Evolutionary conservation across 306 rosid species (phyloP).

Genomic region (Hippophae gyantsensis): DNA sequence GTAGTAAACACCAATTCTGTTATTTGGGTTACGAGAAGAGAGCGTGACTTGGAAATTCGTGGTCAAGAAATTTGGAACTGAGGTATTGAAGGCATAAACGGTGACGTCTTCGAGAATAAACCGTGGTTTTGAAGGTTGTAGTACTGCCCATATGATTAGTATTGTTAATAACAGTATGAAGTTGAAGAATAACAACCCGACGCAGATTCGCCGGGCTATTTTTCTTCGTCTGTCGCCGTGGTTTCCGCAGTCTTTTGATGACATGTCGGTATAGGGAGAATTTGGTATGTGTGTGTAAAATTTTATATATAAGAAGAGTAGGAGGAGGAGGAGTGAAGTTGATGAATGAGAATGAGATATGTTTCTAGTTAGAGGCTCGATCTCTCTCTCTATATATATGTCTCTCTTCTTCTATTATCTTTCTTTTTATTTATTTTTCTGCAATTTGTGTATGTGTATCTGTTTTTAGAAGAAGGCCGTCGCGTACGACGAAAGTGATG

Average conservation of each 20-base stretch:
- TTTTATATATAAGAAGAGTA: too few species aligned
- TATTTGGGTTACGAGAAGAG: conserved; percentile 71
- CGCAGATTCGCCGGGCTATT: conserved; percentile 17
- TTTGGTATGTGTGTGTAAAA: not conserved
- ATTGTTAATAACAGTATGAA: conserved; percentile 46
- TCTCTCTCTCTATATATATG: too few species aligned
- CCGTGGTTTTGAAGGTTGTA: conserved; percentile 63
- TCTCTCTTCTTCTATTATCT: too few species aligned
- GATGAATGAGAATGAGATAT: too few species aligned
- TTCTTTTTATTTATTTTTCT: too few species aligned
- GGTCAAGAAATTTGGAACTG: conserved; percentile 54
- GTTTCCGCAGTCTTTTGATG: conserved; percentile 47
- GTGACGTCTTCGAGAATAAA: conserved; percentile 83
- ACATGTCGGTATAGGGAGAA: conserved; percentile 21
- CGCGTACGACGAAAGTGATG: too few species aligned
- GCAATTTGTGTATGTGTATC: too few species aligned
- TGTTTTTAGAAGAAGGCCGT: too few species aligned
- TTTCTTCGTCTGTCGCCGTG: conserved; percentile 22
- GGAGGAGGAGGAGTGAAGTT: too few species aligned
- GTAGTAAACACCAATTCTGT: conserved; percentile 73
- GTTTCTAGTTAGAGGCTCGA: too few species aligned
- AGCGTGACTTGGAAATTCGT: conserved; percentile 67
- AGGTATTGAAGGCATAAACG: conserved; percentile 75
- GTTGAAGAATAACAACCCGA: conserved; percentile 32
- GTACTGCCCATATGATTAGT: conserved; percentile 65